Conservation (phyloP, 805 yeast species). For the Lipomyces mesembrius region DNA sequence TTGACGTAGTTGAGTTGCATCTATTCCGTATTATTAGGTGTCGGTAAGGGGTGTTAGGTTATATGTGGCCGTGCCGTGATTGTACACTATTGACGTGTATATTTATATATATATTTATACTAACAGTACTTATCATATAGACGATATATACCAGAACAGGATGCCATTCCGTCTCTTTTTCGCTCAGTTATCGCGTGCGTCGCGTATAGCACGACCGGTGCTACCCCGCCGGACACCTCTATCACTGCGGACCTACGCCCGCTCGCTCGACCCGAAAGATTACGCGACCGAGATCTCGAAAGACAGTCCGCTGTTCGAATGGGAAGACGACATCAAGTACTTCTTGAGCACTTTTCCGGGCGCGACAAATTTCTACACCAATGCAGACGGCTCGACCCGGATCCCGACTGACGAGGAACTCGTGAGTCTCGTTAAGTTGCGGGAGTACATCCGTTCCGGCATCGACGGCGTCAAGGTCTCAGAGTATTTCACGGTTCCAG, state of each 20-base stretch:
- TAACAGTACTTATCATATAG: not conserved
- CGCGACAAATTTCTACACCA: constrained; percentile 68
- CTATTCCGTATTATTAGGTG: too few relatives aligned
- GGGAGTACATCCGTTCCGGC: constrained; percentile 9
- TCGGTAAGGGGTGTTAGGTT: too few relatives aligned
- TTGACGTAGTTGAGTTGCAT: too few relatives aligned
- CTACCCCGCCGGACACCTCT: constrained; percentile 4
- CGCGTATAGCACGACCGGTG: constrained; percentile 5
- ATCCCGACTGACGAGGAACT: constrained; percentile 72
- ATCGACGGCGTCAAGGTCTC: constrained; percentile 8
- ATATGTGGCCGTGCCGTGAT: not conserved
- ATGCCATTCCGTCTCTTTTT: constrained; percentile 3
- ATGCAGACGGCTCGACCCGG: constrained; percentile 75
- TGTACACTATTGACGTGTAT: not conserved
- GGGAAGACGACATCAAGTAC: constrained; percentile 26
- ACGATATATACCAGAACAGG: not conserved
- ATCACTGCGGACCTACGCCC: constrained; percentile 8
- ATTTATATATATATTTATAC: not conserved
- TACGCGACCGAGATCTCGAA: constrained; percentile 33
- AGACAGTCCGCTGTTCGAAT: constrained; percentile 35
- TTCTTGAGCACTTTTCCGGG: constrained; percentile 64
- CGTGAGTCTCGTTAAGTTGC: constrained; percentile 72
- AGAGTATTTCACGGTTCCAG: constrained; percentile 10
- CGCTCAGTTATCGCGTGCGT: not conserved
- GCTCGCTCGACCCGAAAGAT: constrained; percentile 8